A percentile compares a stretch with the other conserved stretches of the same genome.
phyloP scores from a whole-genome alignment of 805 yeast species.

The baker's yeast (Saccharomyces cerevisiae) region DNA sequence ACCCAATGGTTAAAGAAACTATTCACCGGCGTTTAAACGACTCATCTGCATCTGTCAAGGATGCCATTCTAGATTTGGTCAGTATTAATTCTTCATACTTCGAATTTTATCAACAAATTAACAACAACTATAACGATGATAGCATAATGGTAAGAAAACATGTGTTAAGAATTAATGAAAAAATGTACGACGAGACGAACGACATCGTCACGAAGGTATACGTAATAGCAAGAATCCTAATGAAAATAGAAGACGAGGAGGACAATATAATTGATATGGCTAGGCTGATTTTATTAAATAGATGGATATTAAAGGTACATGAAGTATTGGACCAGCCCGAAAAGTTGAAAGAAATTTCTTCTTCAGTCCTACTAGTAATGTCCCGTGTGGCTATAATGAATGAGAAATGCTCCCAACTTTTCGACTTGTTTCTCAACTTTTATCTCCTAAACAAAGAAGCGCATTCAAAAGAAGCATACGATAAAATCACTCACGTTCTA shows the following conservation, averaged over 20 bases:
- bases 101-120: constrained; percentile 44
- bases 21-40: constrained; percentile 48
- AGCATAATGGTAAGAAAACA: constrained; percentile 60
- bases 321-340: constrained; percentile 7
- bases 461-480: constrained; percentile 9
- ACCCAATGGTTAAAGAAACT: constrained; percentile 44
- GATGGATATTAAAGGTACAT: constrained; percentile 30
- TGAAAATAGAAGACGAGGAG: constrained; percentile 64
- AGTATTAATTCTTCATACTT: constrained; percentile 30
- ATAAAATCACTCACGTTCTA: constrained; percentile 8
- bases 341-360: constrained; percentile 3
- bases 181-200: constrained; percentile 36
- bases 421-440: constrained; percentile 41
- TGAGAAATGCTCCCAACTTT: constrained; percentile 36
- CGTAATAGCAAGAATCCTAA: constrained; percentile 45
- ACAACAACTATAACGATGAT: constrained; percentile 39
- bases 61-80: constrained; percentile 65
- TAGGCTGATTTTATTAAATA: constrained; percentile 29
- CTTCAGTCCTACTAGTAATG: constrained; percentile 28
- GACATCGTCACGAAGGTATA: constrained; percentile 31
- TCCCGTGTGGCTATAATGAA: constrained; percentile 32
- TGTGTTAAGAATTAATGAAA: constrained; percentile 44
- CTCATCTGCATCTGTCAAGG: constrained; percentile 62
- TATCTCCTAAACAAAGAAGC: constrained; percentile 32
- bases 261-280: constrained; percentile 41